Evolutionary conservation across 176 grass and related monocot species (phyloP).

Genomic region (Paspalum notatum): DNA sequence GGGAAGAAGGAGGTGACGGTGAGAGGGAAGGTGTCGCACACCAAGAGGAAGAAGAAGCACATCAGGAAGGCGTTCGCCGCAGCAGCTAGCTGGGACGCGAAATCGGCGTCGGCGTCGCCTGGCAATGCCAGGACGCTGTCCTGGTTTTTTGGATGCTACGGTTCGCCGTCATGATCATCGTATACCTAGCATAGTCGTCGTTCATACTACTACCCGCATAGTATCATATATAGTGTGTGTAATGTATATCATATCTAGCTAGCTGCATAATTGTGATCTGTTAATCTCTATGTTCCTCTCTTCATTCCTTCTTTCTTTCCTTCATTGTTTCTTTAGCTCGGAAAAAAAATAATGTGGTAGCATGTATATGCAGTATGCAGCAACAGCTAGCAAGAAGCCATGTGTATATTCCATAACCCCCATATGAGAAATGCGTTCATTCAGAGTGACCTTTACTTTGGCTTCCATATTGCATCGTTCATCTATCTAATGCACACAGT

Average conservation of each 20-base stretch:
- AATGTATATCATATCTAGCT: conserved; percentile 23
- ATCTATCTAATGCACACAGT: not conserved
- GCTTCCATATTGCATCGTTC: not conserved
- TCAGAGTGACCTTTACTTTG: not conserved
- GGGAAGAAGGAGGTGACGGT: conserved; percentile 88
- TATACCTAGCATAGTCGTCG: not conserved
- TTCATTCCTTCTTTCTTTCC: not conserved
- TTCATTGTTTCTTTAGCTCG: not conserved
- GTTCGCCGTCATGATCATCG: conserved; percentile 42
- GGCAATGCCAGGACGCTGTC: conserved; percentile 38
- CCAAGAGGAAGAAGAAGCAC: conserved; percentile 44
- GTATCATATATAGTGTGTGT: conserved; percentile 22
- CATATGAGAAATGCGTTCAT: not conserved
- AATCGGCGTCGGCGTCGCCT: not conserved
- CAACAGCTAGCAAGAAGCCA: not conserved
- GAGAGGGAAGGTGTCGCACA: conserved; percentile 53
- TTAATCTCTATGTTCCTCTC: not conserved
- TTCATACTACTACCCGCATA: no score
- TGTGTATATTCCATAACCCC: no score
- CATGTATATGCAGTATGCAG: not conserved
- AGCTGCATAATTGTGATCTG: conserved; percentile 23
- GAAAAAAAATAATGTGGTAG: not conserved
- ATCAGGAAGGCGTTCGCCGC: not conserved
- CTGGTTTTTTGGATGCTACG: conserved; percentile 59
- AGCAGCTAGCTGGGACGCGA: conserved; percentile 35